Conservation (phyloP, 805 yeast genomes). For the Cyberlindnera amylophila region DNA sequence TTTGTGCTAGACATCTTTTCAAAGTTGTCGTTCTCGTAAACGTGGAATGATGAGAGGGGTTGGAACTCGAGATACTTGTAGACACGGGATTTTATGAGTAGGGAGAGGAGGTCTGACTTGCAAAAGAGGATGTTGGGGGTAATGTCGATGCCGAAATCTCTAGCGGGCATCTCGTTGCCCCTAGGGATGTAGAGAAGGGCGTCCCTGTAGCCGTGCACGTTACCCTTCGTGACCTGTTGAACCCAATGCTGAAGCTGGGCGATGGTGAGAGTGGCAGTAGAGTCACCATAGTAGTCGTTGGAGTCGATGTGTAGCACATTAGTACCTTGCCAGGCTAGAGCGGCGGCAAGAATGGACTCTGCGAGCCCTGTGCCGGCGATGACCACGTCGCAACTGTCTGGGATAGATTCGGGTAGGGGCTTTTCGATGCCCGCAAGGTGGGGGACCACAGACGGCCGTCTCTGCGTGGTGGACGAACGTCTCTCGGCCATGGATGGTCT, state of each 20-base stretch:
- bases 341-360: constrained; percentile 87
- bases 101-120: constrained; percentile 76
- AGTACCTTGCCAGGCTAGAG: constrained; percentile 98
- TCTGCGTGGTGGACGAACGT: constrained; percentile 46
- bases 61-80: constrained; percentile 91
- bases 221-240: constrained; percentile 50
- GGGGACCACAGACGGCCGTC: constrained; percentile 46
- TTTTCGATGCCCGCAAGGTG: constrained; percentile 75
- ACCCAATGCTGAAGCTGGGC: constrained; percentile 88
- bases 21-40: constrained; percentile 89
- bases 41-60: constrained; percentile 82
- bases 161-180: constrained; percentile 43
- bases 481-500: constrained; percentile 68
- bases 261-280: constrained; percentile 77
- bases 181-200: constrained; percentile 81
- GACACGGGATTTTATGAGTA: constrained; percentile 80
- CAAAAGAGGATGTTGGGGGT: constrained; percentile 87
- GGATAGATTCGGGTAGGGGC: constrained; percentile 55
- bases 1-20: constrained; percentile 83
- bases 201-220: constrained; percentile 45
- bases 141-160: constrained; percentile 83
- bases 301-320: constrained; percentile 85
- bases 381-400: constrained; percentile 81
- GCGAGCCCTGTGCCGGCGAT: constrained; percentile 91
- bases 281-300: constrained; percentile 84